phyloP scores from a whole-genome alignment of 176 grass and related monocot genomes.

The Ananas comosus region DNA sequence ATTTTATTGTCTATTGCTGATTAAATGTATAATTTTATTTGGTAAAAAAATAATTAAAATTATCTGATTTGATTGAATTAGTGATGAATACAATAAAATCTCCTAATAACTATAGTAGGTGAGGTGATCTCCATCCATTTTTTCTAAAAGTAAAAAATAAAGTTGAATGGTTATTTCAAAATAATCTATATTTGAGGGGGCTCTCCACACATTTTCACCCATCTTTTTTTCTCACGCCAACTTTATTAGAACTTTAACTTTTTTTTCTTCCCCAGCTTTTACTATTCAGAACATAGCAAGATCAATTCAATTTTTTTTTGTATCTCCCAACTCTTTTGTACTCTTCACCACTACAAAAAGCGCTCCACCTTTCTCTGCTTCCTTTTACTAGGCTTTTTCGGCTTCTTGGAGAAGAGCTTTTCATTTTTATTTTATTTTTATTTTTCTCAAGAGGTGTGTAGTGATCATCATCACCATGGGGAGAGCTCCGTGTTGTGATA shows the following conservation, averaged over 20 bases:
- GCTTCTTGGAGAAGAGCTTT: neutral
- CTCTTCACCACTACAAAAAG: too few species aligned
- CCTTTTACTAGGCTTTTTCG: slow-evolving; percentile 3
- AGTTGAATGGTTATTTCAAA: too few species aligned
- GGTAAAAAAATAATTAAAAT: too few species aligned
- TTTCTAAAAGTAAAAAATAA: too few species aligned
- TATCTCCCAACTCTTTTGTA: neutral
- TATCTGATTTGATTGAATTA: slow-evolving; percentile 12
- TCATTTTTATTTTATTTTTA: neutral
- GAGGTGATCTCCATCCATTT: too few species aligned
- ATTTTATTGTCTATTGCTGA: neutral
- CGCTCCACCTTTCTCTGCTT: neutral
- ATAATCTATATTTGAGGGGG: too few species aligned
- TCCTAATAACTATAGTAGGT: too few species aligned
- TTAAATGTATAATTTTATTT: neutral
- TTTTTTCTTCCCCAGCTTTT: slow-evolving; percentile 11
- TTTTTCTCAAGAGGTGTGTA: neutral
- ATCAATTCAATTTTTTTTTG: slow-evolving; percentile 12
- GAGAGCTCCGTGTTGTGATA: slow-evolving; percentile 83
- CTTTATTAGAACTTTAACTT: slow-evolving; percentile 2
- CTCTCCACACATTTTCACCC: neutral
- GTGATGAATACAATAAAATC: neutral
- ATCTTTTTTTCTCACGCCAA: slow-evolving; percentile 2
- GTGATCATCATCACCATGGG: slow-evolving; percentile 33
- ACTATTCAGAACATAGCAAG: slow-evolving; percentile 11